A percentile compares a stretch with the other conserved stretches of the same genome.
Evolutionary conservation across 257 asterid species (phyloP).

Genomic region (Przewalskia tangutica): DNA sequence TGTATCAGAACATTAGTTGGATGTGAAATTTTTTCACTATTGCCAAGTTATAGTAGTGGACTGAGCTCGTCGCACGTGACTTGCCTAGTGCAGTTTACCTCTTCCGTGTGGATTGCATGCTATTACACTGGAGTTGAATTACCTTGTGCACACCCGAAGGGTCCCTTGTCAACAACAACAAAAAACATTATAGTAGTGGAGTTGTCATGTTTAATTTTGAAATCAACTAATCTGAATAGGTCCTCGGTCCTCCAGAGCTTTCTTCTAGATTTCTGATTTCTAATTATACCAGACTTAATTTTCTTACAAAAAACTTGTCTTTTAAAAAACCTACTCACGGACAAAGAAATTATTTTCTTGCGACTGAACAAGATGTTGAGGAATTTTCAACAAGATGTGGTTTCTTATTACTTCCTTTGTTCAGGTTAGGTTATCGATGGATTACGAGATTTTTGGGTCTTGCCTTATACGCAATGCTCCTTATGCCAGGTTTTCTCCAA

Average conservation of each 20-base stretch:
- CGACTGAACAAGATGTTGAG: neutral
- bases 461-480: slow-evolving; percentile 70
- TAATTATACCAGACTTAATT: neutral
- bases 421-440: slow-evolving; percentile 98
- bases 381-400: slow-evolving; percentile 3
- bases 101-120: too few species aligned
- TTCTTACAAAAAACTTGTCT: neutral
- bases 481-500: slow-evolving; percentile 96
- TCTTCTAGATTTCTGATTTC: neutral
- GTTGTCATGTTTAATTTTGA: neutral
- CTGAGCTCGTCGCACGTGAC: too few species aligned
- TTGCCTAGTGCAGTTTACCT: too few species aligned
- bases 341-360: neutral
- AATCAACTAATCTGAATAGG: neutral
- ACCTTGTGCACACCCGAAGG: too few species aligned
- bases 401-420: slow-evolving; percentile 30
- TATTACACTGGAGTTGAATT: too few species aligned
- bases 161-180: too few species aligned
- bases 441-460: slow-evolving; percentile 76
- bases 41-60: too few species aligned
- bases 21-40: too few species aligned
- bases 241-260: neutral
- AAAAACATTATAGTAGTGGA: neutral
- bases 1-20: too few species aligned
- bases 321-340: neutral